A percentile compares a stretch with the other conserved stretches of the same genome.
These are phyloP conservation scores for Microbotryum intermedium DNA, from an alignment of 1,284 basidiomycete genomes.

Conservation along the genomic window DNA sequence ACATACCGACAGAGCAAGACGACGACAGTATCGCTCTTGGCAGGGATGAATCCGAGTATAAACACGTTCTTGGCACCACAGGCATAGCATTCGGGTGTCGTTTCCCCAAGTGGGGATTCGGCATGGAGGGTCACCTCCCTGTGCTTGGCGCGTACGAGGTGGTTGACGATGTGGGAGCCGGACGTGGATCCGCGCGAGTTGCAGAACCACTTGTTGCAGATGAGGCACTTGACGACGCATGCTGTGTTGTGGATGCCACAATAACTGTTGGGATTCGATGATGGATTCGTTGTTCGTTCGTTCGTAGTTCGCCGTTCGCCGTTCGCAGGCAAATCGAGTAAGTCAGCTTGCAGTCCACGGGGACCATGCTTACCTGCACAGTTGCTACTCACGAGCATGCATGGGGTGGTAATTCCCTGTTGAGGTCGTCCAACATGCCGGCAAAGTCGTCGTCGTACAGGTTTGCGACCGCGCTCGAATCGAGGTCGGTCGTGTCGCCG, in stretches of 20 bases:
- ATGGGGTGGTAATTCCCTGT: slow-evolving; percentile 74
- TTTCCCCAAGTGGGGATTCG: slow-evolving; percentile 91
- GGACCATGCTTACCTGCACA: background rate
- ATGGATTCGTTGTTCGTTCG: background rate
- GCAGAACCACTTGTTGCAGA: slow-evolving; percentile 99
- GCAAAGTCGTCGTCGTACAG: slow-evolving; percentile 68
- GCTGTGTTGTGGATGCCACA: slow-evolving; percentile 98
- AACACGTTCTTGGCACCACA: slow-evolving; percentile 99
- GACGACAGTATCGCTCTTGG: slow-evolving; percentile 97
- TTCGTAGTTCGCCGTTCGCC: background rate
- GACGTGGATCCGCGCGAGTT: slow-evolving; percentile 98
- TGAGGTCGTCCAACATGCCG: slow-evolving; percentile 70
- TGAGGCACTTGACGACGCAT: slow-evolving; percentile 91
- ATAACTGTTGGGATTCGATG: slow-evolving; percentile 53
- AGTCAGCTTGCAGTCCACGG: background rate
- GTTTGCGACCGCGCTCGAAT: slow-evolving; percentile 14
- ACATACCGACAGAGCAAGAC: slow-evolving; percentile 89
- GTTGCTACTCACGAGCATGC: slow-evolving; percentile 71
- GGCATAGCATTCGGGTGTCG: slow-evolving; percentile 89
- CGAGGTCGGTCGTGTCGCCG: background rate
- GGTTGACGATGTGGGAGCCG: slow-evolving; percentile 97
- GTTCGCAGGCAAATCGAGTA: background rate
- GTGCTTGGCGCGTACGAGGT: slow-evolving; percentile 96
- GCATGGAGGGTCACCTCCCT: slow-evolving; percentile 96
- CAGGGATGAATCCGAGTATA: slow-evolving; percentile 97